Percentiles rank a stretch among this genome's conserved stretches.
phyloP scores from a whole-genome alignment of 805 yeast species.

The Schwanniomyces polymorphus region DNA sequence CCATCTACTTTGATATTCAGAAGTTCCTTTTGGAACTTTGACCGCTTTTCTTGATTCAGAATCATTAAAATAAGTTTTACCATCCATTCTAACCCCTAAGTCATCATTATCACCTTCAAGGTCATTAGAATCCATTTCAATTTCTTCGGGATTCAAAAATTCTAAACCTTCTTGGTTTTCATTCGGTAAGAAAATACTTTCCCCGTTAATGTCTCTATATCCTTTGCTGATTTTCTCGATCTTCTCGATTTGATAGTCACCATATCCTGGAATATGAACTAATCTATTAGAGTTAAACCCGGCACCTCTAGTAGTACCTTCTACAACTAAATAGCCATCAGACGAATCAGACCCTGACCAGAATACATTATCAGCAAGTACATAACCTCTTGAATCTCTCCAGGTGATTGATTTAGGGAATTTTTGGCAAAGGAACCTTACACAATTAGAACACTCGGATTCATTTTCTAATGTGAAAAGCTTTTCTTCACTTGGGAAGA shows the following conservation, averaged over 20 bases:
- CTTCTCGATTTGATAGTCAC: conserved; percentile 77
- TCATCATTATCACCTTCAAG: conserved; percentile 32
- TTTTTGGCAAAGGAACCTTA: conserved; percentile 79
- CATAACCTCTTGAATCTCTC: conserved; percentile 91
- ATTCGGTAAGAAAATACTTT: conserved; percentile 23
- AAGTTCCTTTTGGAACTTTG: conserved; percentile 66
- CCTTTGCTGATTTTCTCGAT: conserved; percentile 50
- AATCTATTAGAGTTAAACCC: conserved; percentile 78
- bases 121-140: conserved; percentile 41
- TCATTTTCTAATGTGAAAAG: conserved; percentile 66
- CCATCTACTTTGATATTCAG: conserved; percentile 80
- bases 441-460: conserved; percentile 70
- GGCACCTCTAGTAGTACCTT: conserved; percentile 84
- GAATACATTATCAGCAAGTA: conserved; percentile 67
- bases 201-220: conserved; percentile 19
- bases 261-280: conserved; percentile 85
- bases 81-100: conserved; percentile 57
- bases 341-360: conserved; percentile 33
- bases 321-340: conserved; percentile 52
- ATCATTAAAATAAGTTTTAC: conserved; percentile 48
- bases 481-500: conserved; percentile 69
- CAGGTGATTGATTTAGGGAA: conserved; percentile 83
- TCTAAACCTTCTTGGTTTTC: conserved; percentile 59
- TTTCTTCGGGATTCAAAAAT: conserved; percentile 56
- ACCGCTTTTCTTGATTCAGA: conserved; percentile 26